phyloP scores from a whole-genome alignment of 2,329 filamentous ascomycete genomes.

The Penicillium sp. region DNA sequence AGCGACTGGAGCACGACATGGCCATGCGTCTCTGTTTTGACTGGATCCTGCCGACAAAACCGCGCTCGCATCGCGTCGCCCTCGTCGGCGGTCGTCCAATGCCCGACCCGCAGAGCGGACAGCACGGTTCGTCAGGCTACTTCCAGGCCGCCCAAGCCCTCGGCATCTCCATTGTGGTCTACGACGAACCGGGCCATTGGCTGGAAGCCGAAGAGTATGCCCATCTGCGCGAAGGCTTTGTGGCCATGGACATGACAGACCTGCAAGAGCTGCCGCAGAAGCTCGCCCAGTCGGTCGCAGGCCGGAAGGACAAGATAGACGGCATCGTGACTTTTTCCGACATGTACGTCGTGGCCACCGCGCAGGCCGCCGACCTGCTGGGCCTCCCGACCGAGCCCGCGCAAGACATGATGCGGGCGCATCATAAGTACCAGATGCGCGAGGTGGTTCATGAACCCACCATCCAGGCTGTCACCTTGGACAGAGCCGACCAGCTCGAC shows the following conservation, averaged over 20 bases:
- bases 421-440: too few relatives aligned
- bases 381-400: neutral
- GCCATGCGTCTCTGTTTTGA: too few relatives aligned
- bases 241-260: neutral
- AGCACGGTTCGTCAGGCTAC: too few relatives aligned
- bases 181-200: neutral
- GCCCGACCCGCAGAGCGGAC: too few relatives aligned
- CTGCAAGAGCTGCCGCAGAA: neutral
- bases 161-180: slow-evolving; percentile 21
- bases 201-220: neutral
- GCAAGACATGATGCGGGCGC: too few relatives aligned
- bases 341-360: neutral
- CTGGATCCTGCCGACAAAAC: too few relatives aligned
- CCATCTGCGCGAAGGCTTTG: neutral
- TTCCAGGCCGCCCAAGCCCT: slow-evolving; percentile 25
- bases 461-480: too few relatives aligned
- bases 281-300: neutral
- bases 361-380: neutral
- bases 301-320: neutral
- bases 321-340: neutral
- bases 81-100: too few relatives aligned
- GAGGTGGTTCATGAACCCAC: too few relatives aligned
- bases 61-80: too few relatives aligned
- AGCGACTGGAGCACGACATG: too few relatives aligned
- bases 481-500: too few relatives aligned